Evolutionary conservation across 768 basidiomycete genomes (phyloP), one percentile per base, ranked within the genome.

Genomic region (Suillus plorans): DNA sequence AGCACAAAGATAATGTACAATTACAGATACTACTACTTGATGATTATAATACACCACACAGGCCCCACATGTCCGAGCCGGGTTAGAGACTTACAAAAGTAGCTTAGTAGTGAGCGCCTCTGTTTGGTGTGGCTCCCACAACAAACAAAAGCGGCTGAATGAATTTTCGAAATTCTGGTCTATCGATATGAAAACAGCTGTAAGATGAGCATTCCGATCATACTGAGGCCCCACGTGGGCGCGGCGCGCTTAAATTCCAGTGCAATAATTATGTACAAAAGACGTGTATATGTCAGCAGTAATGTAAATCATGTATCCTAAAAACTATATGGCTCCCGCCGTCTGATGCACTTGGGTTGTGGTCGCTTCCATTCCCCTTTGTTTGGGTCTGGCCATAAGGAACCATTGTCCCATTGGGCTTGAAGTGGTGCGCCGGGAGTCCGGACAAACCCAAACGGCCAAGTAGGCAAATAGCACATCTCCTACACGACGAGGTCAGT

Each of bases 391-490:
- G 31, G 39, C 39, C 39, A 36, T n/a, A 37, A n/a, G 6, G 20
- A 37, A 20, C 14, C 45, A 34, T 5, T n/a, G 39, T n/a, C 10
- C 41, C 41, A 18, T 49, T 25, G 47, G 62, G 56, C 36, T 28
- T 34, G 25, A 28, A 18, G 4, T 28, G 16, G 50, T 28, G 50
- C 36, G 7, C 8, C 4, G 16, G 16, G 14, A 6, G 14, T 13
- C 25, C 14, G 12, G 50, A 53, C 69, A 37, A 37, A 71, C 1
- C 70, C 65, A 0, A 68, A 0, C 25, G 67, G 69, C 72, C 70
- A 74, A 2, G 71, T 75, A 57, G 72, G 69, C 16, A 75, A 49
- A 41, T 70, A 75, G 44, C 73, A 74, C 50, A 70, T 68, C 42
- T 73, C 72, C 74, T 74, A 9, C 20, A 20, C 16, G 0, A 36